Evolutionary conservation across 2,329 filamentous ascomycete genomes (phyloP), one percentile per base, ranked within the genome.

Genomic region (Fusarium piperis): DNA sequence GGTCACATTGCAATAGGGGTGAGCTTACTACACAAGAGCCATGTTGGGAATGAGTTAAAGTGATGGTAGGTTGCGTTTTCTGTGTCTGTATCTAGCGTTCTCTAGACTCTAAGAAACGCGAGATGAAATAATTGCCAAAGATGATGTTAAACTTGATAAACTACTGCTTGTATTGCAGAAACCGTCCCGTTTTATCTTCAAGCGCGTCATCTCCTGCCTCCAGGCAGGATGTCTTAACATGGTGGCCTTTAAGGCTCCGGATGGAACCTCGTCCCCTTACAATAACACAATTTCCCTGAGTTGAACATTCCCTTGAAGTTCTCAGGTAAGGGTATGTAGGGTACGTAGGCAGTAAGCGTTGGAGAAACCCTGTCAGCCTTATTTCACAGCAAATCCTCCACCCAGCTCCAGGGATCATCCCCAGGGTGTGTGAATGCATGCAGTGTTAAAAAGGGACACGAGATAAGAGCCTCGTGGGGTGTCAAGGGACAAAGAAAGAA

Each of bases 181-280:
- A 28, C 2, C 11, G 5, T 8, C 26, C 10, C 18, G 0, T 4
- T 48, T 48, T 48, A 48, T 48, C 2, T 1, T 48, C 3, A n/a
- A 7, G 2, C 16, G 1, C 16, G 23, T 2, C 10, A 48, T 18
- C 0, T 7, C 9, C n/a, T 28, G 15, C 5, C 5, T 1, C 3
- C 9, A 12, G 16, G 6, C 15, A 28, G 16, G 2, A 48, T 8
- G 1, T 3, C 23, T 23, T 28, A 3, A 7, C 23, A 28, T 48
- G 23, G 6, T 9, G 3, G 10, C 3, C 30, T 23, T 30, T 55
- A 33, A 55, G 52, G 52, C 52, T 35, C 52, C 20, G 16, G 13
- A 36, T 15, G 32, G 33, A 6, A 11, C 52, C 0, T 18, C 20
- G n/a, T 26, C 20, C 13, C 32, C 32, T 28, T 8, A 7, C 32